A percentile compares a stretch with the other conserved stretches of the same genome.
These are phyloP conservation scores for Ophiostoma triangulosporum DNA, from an alignment of 2,329 filamentous ascomycete genomes.

Conservation along the genomic window DNA sequence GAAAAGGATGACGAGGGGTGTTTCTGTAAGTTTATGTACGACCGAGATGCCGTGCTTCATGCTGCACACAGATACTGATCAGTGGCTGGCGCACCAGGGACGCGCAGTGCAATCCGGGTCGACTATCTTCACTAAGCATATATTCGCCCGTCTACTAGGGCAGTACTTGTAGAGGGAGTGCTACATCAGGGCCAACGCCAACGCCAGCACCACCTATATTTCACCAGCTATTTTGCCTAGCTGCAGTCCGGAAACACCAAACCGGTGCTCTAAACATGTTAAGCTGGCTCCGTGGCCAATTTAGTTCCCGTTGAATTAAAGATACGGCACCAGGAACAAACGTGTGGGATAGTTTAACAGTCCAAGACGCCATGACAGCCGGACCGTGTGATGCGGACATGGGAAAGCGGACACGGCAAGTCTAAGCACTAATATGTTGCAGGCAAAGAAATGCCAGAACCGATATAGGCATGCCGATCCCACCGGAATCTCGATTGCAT, in stretches of 20 bases:
- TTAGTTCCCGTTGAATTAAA: not conserved
- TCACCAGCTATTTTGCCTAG: not conserved
- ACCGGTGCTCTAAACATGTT: not conserved
- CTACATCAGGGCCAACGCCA: not conserved
- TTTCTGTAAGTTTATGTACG: too few relatives aligned
- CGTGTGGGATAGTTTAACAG: not conserved
- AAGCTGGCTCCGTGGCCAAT: not conserved
- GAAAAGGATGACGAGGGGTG: too few relatives aligned
- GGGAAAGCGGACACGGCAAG: too few relatives aligned
- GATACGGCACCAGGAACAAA: not conserved
- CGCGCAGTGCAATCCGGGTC: too few relatives aligned
- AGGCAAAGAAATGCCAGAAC: not conserved
- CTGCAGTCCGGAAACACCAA: not conserved
- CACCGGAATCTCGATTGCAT: not conserved
- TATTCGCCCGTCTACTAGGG: too few relatives aligned
- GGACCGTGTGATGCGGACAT: not conserved
- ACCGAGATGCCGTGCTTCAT: too few relatives aligned
- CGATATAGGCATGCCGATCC: not conserved
- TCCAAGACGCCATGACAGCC: not conserved
- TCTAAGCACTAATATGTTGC: too few relatives aligned
- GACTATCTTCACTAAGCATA: not conserved
- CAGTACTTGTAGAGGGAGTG: too few relatives aligned
- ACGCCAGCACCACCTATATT: constrained; percentile 3
- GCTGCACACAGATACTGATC: too few relatives aligned
- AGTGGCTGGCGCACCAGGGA: too few relatives aligned